These are phyloP conservation scores for Phytophthora sp. DNA, from an alignment of 352 stramenopile genomes.

Conservation along the genomic window DNA sequence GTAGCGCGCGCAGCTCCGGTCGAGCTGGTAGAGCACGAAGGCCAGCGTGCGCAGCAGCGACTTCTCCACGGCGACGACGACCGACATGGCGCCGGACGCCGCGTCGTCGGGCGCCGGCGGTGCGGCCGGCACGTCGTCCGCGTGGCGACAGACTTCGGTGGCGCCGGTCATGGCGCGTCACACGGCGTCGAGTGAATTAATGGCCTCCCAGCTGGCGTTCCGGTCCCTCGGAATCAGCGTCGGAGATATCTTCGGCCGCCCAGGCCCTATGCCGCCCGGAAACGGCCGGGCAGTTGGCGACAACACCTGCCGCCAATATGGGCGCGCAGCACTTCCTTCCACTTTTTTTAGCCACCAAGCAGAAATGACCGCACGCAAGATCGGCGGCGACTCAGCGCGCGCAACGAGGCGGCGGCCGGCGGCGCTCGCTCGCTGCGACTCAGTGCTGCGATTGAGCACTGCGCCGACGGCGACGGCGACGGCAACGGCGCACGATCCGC, in stretches of 20 bases:
- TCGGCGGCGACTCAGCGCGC: too few species aligned
- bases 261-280: slow-evolving; percentile 17
- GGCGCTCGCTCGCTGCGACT: background rate
- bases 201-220: slow-evolving; percentile 14
- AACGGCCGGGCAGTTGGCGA: slow-evolving; percentile 18
- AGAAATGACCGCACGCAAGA: background rate
- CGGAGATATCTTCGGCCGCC: slow-evolving; percentile 22
- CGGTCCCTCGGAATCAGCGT: slow-evolving; percentile 14
- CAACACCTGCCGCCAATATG: slow-evolving; percentile 7
- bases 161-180: slow-evolving; percentile 19
- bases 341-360: slow-evolving; percentile 18
- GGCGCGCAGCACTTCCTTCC: background rate
- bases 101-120: slow-evolving; percentile 2
- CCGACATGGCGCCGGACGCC: slow-evolving; percentile 41
- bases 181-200: background rate
- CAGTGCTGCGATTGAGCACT: background rate
- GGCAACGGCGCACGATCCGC: background rate
- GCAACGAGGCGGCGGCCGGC: too few species aligned
- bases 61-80: slow-evolving; percentile 64
- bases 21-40: slow-evolving; percentile 72
- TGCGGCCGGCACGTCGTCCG: slow-evolving; percentile 8
- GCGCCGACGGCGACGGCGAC: background rate
- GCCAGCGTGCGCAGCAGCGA: slow-evolving; percentile 67
- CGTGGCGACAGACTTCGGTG: slow-evolving; percentile 20
- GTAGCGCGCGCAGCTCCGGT: slow-evolving; percentile 56